Base-by-base conservation (phyloP, 2,329 filamentous ascomycete species). In the Ceratocystis huliohia region DNA sequence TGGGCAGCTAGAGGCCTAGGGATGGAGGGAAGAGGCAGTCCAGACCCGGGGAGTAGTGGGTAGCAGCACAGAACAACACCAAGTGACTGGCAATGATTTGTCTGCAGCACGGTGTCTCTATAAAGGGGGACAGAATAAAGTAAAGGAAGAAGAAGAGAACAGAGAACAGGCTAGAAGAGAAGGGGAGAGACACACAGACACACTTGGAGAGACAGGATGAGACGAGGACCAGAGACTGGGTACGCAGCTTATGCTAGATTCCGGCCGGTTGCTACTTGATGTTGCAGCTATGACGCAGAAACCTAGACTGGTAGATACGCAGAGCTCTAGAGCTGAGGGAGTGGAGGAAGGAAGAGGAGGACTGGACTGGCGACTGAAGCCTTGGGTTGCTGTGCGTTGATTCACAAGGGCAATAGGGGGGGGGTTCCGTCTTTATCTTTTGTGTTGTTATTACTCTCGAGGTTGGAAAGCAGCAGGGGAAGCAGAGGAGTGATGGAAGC, bases 191-290 rank as follows among this genome's bases (percentile, higher is more conserved):
- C 22, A 28, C 7, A 57, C n/a, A n/a, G 25, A 10, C 22, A 50
- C n/a, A 50, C 8, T 37, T 37, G 3, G 46, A 50, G 17, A 50
- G n/a, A 50, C n/a, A 50, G 5, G n/a, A 22, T 20, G 46, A 50
- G 20, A 25, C 17, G 20, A 50, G 46, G 46, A 50, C 53, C 53
- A 57, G 22, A 57, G 53, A 30, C 22, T 57, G 53, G 53, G 53
- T 57, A 57, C 53, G 22, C 28, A 30, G 37, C 22, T 28, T 28
- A 30, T 57, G 53, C 53, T 57, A n/a, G 53, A 30, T 57, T 30
- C 53, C 53, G 53, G 53, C 53, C 53, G 53, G 53, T 28, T 57
- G 53, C 53, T 57, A 57, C 53, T 41, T 57, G 53, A 13, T 57
- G 53, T 25, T 57, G 53, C 22, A 57, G 53, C 53, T 57, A 57